A percentile compares a stretch with the other conserved stretches of the same genome.
Evolutionary conservation across 2,329 filamentous ascomycete genomes (phyloP).

Genomic region (Talaromyces sp.): DNA sequence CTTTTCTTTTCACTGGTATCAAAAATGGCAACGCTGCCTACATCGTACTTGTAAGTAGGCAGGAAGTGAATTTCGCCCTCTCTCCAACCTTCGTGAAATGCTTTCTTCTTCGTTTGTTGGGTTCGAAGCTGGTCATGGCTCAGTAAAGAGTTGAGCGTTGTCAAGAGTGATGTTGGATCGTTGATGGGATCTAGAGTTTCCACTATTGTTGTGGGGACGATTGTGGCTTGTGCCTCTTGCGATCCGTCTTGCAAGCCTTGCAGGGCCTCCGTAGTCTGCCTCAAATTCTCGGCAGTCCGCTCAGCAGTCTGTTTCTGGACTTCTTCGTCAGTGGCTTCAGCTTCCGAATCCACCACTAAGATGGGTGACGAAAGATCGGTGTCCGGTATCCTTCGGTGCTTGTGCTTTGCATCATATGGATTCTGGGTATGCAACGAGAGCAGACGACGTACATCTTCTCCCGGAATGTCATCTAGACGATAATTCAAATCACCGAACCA

Average conservation of each 20-base stretch:
- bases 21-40: constrained; percentile 87
- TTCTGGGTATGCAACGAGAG: constrained; percentile 78
- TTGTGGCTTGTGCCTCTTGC: not conserved
- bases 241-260: not conserved
- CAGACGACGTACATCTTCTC: constrained; percentile 81
- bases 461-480: constrained; percentile 79
- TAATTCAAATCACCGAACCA: constrained; percentile 98
- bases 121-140: constrained; percentile 82
- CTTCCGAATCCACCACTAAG: constrained; percentile 11
- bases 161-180: constrained; percentile 82
- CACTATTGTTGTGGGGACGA: constrained; percentile 18
- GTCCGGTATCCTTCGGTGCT: constrained; percentile 26
- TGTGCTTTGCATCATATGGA: constrained; percentile 62
- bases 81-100: constrained; percentile 86
- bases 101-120: constrained; percentile 70
- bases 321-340: constrained; percentile 10
- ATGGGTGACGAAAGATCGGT: constrained; percentile 22
- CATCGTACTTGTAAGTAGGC: constrained; percentile 96
- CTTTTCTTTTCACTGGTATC: constrained; percentile 94
- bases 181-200: constrained; percentile 67
- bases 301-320: constrained; percentile 10
- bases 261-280: not conserved
- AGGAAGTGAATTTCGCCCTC: constrained; percentile 86
- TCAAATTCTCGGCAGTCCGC: constrained; percentile 8
- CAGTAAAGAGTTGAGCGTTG: constrained; percentile 79